Conservation (phyloP, 1,284 basidiomycete species). For the Irpex sp. region DNA sequence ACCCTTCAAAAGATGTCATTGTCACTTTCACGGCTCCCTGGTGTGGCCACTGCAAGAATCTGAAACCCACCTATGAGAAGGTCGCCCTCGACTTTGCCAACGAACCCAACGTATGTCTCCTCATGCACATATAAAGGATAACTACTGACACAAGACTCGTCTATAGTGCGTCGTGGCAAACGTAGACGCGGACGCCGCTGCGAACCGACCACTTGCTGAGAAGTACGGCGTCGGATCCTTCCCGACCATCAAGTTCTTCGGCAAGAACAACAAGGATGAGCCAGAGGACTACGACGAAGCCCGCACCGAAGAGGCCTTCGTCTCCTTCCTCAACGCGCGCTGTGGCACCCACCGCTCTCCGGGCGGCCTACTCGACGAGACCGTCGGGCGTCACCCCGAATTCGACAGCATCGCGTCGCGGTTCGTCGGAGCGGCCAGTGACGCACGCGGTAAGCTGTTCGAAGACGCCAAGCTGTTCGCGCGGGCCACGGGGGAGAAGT, state of each 20-base stretch:
- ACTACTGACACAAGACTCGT: neutral
- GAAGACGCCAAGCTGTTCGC: conserved; percentile 58
- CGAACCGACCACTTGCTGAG: conserved; percentile 73
- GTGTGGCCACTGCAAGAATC: conserved; percentile 85
- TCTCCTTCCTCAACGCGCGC: conserved; percentile 79
- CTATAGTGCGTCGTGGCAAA: conserved; percentile 82
- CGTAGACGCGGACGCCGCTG: conserved; percentile 83
- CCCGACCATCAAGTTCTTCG: conserved; percentile 97
- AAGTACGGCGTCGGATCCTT: conserved; percentile 74
- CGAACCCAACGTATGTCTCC: conserved; percentile 63
- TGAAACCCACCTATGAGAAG: conserved; percentile 88
- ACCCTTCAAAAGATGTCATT: conserved; percentile 79
- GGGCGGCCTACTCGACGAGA: conserved; percentile 77
- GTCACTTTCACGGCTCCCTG: conserved; percentile 89
- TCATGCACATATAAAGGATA: neutral
- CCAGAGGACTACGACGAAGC: conserved; percentile 67
- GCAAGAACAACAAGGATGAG: conserved; percentile 56
- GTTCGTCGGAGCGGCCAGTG: conserved; percentile 67
- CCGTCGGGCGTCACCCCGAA: conserved; percentile 78
- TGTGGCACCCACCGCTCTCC: conserved; percentile 84
- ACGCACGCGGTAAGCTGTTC: conserved; percentile 55
- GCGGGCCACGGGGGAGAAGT: conserved; percentile 42
- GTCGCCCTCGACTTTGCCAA: conserved; percentile 78
- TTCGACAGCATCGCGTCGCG: conserved; percentile 78
- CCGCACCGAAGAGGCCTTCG: conserved; percentile 68